Base-by-base conservation (phyloP, 345 rosid genomes). In the Arabidopsis suecica region DNA sequence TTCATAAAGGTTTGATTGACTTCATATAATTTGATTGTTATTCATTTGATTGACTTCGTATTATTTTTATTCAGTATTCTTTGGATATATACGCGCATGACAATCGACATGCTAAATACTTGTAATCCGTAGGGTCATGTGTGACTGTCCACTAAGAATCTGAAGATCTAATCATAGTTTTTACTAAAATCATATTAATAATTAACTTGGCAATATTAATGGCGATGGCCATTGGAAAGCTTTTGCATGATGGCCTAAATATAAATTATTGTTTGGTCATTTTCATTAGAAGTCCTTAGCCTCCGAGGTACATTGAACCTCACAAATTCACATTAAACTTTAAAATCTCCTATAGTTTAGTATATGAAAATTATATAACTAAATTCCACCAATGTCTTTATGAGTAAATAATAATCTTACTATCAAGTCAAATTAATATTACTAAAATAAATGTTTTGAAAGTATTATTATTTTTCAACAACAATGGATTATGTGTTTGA, bases 241-340 rank as follows among this genome's bases (percentile, higher is more conserved):
- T 61, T 61, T 38, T 61, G 49, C 65, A 40, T 34, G 68, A 10
- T 9, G 68, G 41, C 69, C 40, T n/a, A 64, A 64, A 8, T 8
- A 2, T 45, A 64, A 44, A 9, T 28, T 44, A 63, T n/a, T 45
- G 5, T 16, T 64, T 33, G 25, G 68, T 64, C 55, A 30, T n/a
- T 64, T 44, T 64, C 68, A 45, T 2, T 28, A 45, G 14, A 30
- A 28, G 28, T 30, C 55, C 28, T 64, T 64, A n/a, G 68, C 68
- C 68, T 64, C 40, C 54, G 1, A 7, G 62, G 25, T 58, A 34
- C 62, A 58, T 34, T 22, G 42, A 58, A 58, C 42, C 42, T 58
- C 42, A 58, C 25, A 33, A 33, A 16, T 57, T 33, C 12, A 14
- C 40, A 9, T 3, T 14, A 33, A 10, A 3, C 9, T n/a, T n/a